These are phyloP conservation scores for Penicillium brasilianum DNA, from an alignment of 2,329 filamentous ascomycete genomes.

Conservation along the genomic window DNA sequence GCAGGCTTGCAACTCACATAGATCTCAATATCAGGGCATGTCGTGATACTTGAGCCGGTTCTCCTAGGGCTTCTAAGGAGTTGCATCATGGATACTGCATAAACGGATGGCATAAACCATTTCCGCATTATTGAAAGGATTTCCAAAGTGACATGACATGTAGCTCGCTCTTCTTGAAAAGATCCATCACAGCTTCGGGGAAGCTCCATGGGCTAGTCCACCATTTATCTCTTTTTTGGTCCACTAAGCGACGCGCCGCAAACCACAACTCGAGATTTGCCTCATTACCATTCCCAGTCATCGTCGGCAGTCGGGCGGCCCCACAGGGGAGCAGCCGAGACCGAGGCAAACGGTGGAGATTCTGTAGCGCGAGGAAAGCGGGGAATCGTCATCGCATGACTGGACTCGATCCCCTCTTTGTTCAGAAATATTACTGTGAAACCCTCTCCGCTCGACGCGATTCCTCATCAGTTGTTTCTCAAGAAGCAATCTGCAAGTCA, in stretches of 20 bases:
- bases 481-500: not conserved
- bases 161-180: not conserved
- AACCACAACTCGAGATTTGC: not conserved
- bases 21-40: no score
- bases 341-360: slow-evolving; percentile 13
- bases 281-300: not conserved
- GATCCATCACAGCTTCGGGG: not conserved
- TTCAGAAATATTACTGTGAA: no score
- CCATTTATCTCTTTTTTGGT: no score
- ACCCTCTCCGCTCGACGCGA: no score
- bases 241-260: not conserved
- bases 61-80: not conserved
- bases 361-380: slow-evolving; percentile 3
- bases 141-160: not conserved
- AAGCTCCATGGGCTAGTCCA: not conserved
- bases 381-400: slow-evolving; percentile 1
- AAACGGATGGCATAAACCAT: not conserved
- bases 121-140: not conserved
- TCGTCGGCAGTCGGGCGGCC: not conserved
- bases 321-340: slow-evolving; percentile 1
- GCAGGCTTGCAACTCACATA: not conserved
- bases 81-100: not conserved
- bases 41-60: no score
- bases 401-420: no score
- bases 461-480: no score